Evolutionary conservation across 257 asterid species (phyloP).

Genomic region (Pogostemon cablin): DNA sequence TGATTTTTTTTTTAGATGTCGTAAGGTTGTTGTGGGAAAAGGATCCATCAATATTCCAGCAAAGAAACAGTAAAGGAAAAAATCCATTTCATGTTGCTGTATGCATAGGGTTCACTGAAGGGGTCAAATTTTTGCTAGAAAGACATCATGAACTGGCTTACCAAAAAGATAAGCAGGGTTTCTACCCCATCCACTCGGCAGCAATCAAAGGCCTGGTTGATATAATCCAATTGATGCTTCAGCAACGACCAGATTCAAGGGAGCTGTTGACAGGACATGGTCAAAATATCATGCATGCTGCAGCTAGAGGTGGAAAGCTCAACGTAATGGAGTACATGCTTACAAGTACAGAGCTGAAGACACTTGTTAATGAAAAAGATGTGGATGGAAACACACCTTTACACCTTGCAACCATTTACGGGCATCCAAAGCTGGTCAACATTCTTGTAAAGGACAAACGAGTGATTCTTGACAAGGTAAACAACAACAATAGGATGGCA

Average conservation of each 20-base stretch:
- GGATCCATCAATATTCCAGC: conserved; percentile 43
- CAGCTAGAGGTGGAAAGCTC: conserved; percentile 51
- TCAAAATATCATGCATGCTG: conserved; percentile 51
- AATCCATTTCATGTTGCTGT: conserved; percentile 53
- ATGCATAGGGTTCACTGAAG: conserved; percentile 41
- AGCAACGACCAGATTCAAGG: conserved; percentile 49
- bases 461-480: conserved; percentile 38
- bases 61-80: conserved; percentile 40
- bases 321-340: conserved; percentile 42
- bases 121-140: conserved; percentile 41
- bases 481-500: conserved; percentile 49
- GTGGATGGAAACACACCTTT: conserved; percentile 56
- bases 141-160: conserved; percentile 42
- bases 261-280: conserved; percentile 47
- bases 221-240: conserved; percentile 43
- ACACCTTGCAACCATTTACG: conserved; percentile 50
- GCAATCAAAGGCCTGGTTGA: conserved; percentile 42
- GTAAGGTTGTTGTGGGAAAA: conserved; percentile 44
- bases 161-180: conserved; percentile 45
- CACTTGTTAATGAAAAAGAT: conserved; percentile 52
- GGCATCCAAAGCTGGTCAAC: conserved; percentile 48
- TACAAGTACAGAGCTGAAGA: conserved; percentile 47
- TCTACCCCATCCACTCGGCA: conserved; percentile 50
- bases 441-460: conserved; percentile 41
- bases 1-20: conserved; percentile 32